Evolutionary conservation across 2,329 filamentous ascomycete species (phyloP), one percentile per base, ranked within the genome.

Genomic region (Thermothelomyces thermophilus): DNA sequence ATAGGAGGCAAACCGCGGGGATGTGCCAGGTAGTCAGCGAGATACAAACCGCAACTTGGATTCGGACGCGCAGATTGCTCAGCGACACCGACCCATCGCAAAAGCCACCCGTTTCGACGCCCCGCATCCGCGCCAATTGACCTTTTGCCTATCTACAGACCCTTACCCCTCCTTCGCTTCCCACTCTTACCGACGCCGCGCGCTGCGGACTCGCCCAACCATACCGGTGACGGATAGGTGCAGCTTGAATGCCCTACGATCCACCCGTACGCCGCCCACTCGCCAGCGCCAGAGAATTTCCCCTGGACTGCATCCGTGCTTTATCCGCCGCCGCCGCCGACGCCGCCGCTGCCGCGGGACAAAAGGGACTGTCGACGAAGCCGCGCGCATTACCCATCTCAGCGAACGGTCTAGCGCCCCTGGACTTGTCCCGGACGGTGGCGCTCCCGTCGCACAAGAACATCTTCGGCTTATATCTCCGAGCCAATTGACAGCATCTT

Each of bases 381-480:
- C 37, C 48, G 26, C 44, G 28, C 24, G 31, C 50, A 43, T 49
- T 33, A 36, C 41, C 52, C 17, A 53, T 50, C 46, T 52, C 53
- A 47, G 16, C 33, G 8, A 26, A 51, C 55, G 45, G 52, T 54
- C 46, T 56, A 54, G 55, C 55, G 55, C 52, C 56, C 59, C 56
- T 56, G 55, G 48, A 54, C 41, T 50, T 49, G 46, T 57, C 58
- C 54, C 46, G 54, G 42, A 22, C 51, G 46, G 51, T 50, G 42
- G 56, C 49, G 33, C 46, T 46, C 49, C 36, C 45, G 63, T 68
- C 55, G 57, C 61, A 69, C 65, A 62, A 59, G 58, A 49, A 60
- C 61, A 62, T 60, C 61, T 58, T 59, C 59, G 58, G 57, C 55
- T 60, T 59, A 56, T 62, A 59, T 61, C 55, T 51, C 53, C 58